These are phyloP conservation scores for Pythium dissimile DNA, from an alignment of 352 stramenopile genomes.

Conservation along the genomic window DNA sequence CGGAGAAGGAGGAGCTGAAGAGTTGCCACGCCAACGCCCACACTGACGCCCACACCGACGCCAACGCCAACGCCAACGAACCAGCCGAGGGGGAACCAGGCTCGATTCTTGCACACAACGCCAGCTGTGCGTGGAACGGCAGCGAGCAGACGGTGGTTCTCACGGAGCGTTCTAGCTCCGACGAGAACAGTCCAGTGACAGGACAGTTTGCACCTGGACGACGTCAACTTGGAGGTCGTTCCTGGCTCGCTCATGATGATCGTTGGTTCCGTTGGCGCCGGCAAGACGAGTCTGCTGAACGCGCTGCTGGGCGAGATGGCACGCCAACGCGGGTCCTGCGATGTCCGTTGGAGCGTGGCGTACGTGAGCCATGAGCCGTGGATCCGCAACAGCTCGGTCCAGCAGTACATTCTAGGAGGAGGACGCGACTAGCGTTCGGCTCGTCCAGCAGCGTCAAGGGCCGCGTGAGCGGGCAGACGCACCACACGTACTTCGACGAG, in stretches of 20 bases:
- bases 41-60: not conserved
- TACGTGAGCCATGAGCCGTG: slow-evolving; percentile 37
- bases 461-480: slow-evolving; percentile 24
- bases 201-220: slow-evolving; percentile 26
- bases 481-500: slow-evolving; percentile 30
- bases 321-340: slow-evolving; percentile 12
- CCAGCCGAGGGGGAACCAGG: not conserved
- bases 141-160: not conserved
- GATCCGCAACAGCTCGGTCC: slow-evolving; percentile 35
- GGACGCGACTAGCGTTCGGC: slow-evolving; percentile 29
- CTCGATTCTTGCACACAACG: slow-evolving; percentile 17
- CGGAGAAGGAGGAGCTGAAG: slow-evolving; percentile 23
- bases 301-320: slow-evolving; percentile 42
- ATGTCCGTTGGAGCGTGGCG: slow-evolving; percentile 22
- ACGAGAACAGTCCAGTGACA: not conserved
- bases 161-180: no score
- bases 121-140: slow-evolving; percentile 12
- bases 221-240: slow-evolving; percentile 53
- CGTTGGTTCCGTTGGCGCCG: slow-evolving; percentile 35
- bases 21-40: slow-evolving; percentile 25
- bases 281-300: slow-evolving; percentile 42
- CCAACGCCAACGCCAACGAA: not conserved
- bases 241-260: slow-evolving; percentile 50
- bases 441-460: slow-evolving; percentile 25
- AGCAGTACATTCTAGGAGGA: slow-evolving; percentile 39